These are phyloP conservation scores for Helichrysum umbraculigerum DNA, from an alignment of 129 eudicot species.

Conservation along the genomic window DNA sequence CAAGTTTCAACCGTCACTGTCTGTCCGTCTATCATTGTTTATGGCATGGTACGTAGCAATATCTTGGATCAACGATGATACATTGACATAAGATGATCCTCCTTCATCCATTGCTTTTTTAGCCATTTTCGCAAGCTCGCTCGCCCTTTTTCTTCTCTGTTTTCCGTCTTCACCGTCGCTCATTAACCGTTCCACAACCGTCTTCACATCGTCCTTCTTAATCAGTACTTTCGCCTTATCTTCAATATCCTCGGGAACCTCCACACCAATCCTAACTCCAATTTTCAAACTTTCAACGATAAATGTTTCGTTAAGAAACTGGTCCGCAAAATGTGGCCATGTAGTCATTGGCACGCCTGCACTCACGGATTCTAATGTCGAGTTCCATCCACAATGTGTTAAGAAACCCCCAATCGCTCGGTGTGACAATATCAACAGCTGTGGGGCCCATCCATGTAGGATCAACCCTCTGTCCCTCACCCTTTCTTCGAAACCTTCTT, in stretches of 20 bases:
- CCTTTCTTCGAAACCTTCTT: conserved; percentile 8
- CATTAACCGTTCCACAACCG: background rate
- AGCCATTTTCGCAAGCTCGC: background rate
- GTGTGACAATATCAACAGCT: conserved; percentile 8
- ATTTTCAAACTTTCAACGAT: background rate
- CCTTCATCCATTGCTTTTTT: conserved; percentile 9
- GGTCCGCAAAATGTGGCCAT: conserved; percentile 12
- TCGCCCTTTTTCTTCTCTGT: background rate
- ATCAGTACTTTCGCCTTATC: background rate
- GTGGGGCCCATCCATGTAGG: conserved; percentile 7
- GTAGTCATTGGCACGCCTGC: background rate
- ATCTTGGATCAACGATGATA: background rate
- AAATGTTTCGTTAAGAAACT: background rate
- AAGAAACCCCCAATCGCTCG: background rate
- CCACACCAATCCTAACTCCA: conserved; percentile 13
- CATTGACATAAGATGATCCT: background rate
- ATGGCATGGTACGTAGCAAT: background rate
- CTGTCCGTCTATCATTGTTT: too few species aligned
- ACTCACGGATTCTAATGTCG: background rate
- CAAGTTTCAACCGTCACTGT: too few species aligned
- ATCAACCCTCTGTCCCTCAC: background rate
- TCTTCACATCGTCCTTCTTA: background rate
- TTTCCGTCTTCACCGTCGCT: background rate
- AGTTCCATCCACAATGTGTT: conserved; percentile 17
- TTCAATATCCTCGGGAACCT: background rate